Evolutionary conservation across 169 alveolate genomes (phyloP).

Genomic region (Plasmodium falciparum): DNA sequence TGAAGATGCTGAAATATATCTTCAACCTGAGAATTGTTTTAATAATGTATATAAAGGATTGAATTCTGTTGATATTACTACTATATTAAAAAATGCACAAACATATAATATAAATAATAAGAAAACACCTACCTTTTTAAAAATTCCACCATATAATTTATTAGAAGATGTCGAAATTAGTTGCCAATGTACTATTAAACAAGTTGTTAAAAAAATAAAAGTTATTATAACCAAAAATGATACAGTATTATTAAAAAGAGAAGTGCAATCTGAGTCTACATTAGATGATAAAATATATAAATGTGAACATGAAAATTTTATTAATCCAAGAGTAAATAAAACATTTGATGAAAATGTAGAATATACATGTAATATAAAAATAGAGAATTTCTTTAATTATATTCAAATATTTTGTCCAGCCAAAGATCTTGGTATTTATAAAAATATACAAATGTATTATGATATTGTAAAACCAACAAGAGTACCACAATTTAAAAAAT

Average conservation of each 20-base stretch:
- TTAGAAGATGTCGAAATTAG: background rate
- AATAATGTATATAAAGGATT: background rate
- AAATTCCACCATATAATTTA: slow-evolving; percentile 10
- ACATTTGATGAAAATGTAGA: background rate
- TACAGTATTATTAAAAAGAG: background rate
- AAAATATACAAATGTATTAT: slow-evolving; percentile 9
- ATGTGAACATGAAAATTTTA: slow-evolving; percentile 15
- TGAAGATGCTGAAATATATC: background rate
- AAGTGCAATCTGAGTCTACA: slow-evolving; percentile 4
- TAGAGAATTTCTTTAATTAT: slow-evolving; percentile 3
- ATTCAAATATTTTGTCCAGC: slow-evolving; percentile 41
- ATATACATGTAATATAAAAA: slow-evolving; percentile 27
- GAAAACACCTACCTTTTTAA: slow-evolving; percentile 10
- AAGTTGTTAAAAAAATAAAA: background rate
- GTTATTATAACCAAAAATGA: background rate
- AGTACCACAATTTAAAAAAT: background rate
- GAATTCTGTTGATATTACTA: background rate
- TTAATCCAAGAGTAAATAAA: slow-evolving; percentile 24
- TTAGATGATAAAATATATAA: slow-evolving; percentile 3
- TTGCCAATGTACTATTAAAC: slow-evolving; percentile 19
- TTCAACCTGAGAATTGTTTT: slow-evolving; percentile 44
- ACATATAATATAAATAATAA: slow-evolving; percentile 3
- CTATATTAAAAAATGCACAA: slow-evolving; percentile 2
- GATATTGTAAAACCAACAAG: slow-evolving; percentile 20
- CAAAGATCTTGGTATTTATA: slow-evolving; percentile 17